Percentiles rank a stretch among this genome's conserved stretches.
Evolutionary conservation across 225 moss, liverwort and hornwort genomes (phyloP).

Genomic region (Lunularia cruciata): DNA sequence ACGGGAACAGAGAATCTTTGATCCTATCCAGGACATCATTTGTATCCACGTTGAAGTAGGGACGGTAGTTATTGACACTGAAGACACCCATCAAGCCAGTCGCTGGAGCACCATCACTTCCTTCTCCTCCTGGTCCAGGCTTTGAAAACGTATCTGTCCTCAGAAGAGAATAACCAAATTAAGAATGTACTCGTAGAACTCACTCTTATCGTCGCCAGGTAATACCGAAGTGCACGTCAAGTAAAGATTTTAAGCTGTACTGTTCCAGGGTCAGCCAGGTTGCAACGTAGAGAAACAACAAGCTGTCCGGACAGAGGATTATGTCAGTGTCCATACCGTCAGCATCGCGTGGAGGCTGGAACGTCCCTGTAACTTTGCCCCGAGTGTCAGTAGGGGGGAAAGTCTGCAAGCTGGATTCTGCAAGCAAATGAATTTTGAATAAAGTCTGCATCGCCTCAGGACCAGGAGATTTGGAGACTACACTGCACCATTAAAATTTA

Average conservation of each 20-base stretch:
- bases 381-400: constrained; percentile 89
- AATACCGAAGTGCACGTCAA: no score
- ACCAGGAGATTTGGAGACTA: background rate
- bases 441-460: background rate
- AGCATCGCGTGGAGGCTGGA: constrained; percentile 90
- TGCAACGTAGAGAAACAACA: no score
- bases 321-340: constrained; percentile 70
- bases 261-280: no score
- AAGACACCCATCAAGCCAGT: constrained; percentile 83
- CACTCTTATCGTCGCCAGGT: no score
- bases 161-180: constrained; percentile 11
- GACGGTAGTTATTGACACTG: constrained; percentile 87
- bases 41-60: constrained; percentile 99
- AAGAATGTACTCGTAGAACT: no score
- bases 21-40: constrained; percentile 81
- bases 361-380: constrained; percentile 70
- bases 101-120: constrained; percentile 48
- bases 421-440: constrained; percentile 26
- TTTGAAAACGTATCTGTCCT: constrained; percentile 87
- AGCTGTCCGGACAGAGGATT: no score
- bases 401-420: constrained; percentile 96
- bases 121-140: constrained; percentile 69
- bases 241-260: no score
- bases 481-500: no score
- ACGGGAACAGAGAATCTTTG: constrained; percentile 86